Base-by-base conservation (phyloP, 352 stramenopile genomes). In the Phytophthora crassamura region DNA sequence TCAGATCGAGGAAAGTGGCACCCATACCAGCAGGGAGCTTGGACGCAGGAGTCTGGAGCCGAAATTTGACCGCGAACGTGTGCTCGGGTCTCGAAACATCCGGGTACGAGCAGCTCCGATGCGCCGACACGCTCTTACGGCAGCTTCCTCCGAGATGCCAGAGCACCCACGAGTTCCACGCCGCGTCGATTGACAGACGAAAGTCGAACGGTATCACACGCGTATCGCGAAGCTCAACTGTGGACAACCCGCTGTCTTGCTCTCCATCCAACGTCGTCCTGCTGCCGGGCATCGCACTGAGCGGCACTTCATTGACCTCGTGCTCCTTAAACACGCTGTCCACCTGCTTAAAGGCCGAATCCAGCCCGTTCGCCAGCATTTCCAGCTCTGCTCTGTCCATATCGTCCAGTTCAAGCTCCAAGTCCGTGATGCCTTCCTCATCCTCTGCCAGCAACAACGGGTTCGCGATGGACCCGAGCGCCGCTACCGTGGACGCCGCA, bases 11-110 rank as follows among this genome's bases (percentile, higher is more conserved):
- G 42, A 68, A 72, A 2, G 40, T 65, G 4, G 59, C 42, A 9
- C 33, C 43, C 36, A 32, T 4, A 11, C 32, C 20, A 48, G 38
- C 20, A 10, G 33, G 16, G 14, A 56, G 48, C 22, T 43, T 59
- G 6, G 59, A 46, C 1, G 30, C 46, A n/a, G 45, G 51, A 8
- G 45, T 61, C 22, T 73, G 69, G 40, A 77, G 16, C 9, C 64
- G 69, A 50, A 77, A 77, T 33, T 74, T 77, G 18, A 77, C 64
- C 6, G 69, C 69, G 49, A 77, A 67, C 9, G 69, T 77, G 45
- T 74, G 69, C 41, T 77, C 69, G 0, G 69, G 69, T 28, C 64
- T 55, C 14, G 67, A 61, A 15, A 77, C 45, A 8, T 72, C 54
- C 2, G 67, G 64, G 25, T 74, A 74, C n/a, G 67, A 71, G 28